Evolutionary conservation across 768 basidiomycete genomes (phyloP), one percentile per base, ranked within the genome.

Genomic region (Tubosaeta brunneosetosa): DNA sequence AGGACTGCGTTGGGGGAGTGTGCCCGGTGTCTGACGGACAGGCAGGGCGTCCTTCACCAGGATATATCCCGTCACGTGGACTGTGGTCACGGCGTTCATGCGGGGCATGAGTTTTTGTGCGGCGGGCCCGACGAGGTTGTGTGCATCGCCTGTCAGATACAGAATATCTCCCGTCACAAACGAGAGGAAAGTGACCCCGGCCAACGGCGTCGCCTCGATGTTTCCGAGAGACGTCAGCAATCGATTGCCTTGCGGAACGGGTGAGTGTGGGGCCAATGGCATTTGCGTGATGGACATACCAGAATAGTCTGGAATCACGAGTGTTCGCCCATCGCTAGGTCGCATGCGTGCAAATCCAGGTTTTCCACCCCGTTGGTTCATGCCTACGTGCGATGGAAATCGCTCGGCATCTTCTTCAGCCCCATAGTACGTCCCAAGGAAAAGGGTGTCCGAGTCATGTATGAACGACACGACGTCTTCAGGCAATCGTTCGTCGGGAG

Each of bases 341-440:
- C 70, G 64, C n/a, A 85, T 77, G 12, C 84, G 81, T 1, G 81
- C 70, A 60, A 84, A 85, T 0, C 85, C 85, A 17, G 75, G 73
- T 31, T 72, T 70, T 2, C 85, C 85, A 4, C 81, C 83, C 5
- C 85, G 81, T 29, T 84, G 80, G 51, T 86, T 86, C 74, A 82
- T 82, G 29, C 85, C 85, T 7, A 84, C 58, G 58, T 85, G 84
- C 1, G 84, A 83, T 0, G 79, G 79, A 55, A 72, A 77, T 3
- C 44, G 61, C 12, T 58, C 47, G 1, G 61, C 64, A 16, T 81
- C 76, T 11, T 66, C 50, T 3, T 55, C 47, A 4, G 79, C 77
- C 2, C 66, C 55, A 55, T 84, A 82, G 1, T 73, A 71, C 1
- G 82, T 79, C 5, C 82, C 83, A 38, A 87, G 53, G 60, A 81